phyloP scores from a whole-genome alignment of 257 asterid genomes.

The Przewalskia tangutica region DNA sequence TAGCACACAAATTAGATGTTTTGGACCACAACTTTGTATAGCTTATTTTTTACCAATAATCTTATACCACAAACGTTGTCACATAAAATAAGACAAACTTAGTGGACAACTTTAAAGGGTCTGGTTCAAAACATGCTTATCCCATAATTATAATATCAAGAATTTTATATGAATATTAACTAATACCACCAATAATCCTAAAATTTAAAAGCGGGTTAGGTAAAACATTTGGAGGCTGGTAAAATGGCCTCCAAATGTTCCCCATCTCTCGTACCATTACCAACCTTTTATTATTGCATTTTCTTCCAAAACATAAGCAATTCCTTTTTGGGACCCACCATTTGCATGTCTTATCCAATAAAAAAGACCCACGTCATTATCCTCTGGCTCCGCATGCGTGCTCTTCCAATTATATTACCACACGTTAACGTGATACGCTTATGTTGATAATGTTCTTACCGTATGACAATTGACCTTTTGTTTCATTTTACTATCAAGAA shows the following conservation, averaged over 20 bases:
- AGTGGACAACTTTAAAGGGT: too few species aligned
- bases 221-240: background rate
- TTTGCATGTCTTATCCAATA: background rate
- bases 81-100: too few species aligned
- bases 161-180: too few species aligned
- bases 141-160: too few species aligned
- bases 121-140: too few species aligned
- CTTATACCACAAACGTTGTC: too few species aligned
- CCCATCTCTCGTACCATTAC: background rate
- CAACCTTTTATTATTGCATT: background rate
- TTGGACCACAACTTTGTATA: too few species aligned
- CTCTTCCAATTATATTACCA: background rate
- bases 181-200: too few species aligned
- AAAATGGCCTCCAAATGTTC: too few species aligned
- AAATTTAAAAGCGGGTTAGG: too few species aligned
- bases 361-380: background rate
- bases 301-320: background rate
- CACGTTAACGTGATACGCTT: background rate
- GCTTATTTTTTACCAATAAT: too few species aligned
- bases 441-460: background rate
- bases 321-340: background rate
- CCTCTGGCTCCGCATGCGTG: background rate
- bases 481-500: background rate
- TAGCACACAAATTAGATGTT: too few species aligned
- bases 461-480: background rate